Evolutionary conservation across 805 yeast species (phyloP), one percentile per base, ranked within the genome.

Genomic region (Monosporozyma yasuniensis): DNA sequence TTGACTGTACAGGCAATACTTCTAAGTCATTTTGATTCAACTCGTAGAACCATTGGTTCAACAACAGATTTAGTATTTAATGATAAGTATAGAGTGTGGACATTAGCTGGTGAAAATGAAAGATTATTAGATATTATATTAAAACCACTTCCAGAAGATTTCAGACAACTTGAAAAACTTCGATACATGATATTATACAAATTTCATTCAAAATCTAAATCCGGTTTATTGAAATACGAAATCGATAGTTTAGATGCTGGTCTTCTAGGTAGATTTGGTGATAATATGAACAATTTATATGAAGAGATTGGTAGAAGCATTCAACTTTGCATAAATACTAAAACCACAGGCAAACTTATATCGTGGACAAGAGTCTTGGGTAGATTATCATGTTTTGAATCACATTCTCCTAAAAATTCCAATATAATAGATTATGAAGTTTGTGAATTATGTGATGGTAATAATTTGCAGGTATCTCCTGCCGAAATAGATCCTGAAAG

Each of bases 401-500:
- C 50, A 9, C 35, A 44, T 12, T 14, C 14, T 9, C 8, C 9
- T 5, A 14, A 32, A 10, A 18, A 19, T 10, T 22, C 4, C 6
- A 10, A 30, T 1, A 2, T 47, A 28, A 19, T n/a, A 8, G n/a
- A 7, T 30, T 42, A 30, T 21, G 10, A 42, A 14, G 14, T 18
- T 23, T 47, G 68, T 47, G 21, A 25, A 3, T 27, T 49, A 18
- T 64, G 68, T 50, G 68, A 64, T 47, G 25, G 47, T 25, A 46
- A 51, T 43, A 42, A 47, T 6, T 42, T 56, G 3, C 50, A 52
- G 6, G 57, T 53, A 14, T 16, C 48, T 2, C 56, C 50, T 25
- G 44, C 41, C 12, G 30, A 47, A 8, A 55, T 71, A 10, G 57
- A 67, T 22, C 57, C 59, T 1, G 57, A 63, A 18, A 62, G 78